Percentiles rank a stretch among this genome's conserved stretches.
Conservation (phyloP, 108 stramenopile species). For the Nitzschia inconspicua region DNA sequence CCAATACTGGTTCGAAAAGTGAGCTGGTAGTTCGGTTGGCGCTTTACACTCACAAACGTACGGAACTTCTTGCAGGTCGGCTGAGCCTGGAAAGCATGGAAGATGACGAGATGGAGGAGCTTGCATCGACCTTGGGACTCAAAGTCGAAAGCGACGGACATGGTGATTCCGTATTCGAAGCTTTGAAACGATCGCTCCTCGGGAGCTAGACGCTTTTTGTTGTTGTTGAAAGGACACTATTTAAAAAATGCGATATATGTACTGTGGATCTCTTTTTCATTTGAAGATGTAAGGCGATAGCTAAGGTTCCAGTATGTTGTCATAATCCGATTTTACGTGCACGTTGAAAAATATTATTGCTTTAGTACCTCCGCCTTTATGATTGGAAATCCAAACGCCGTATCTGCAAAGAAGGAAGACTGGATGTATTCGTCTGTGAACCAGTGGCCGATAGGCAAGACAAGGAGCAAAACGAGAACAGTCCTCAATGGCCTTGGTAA, state of each 20-base stretch:
- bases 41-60: slow-evolving; percentile 41
- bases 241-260: too few relatives aligned
- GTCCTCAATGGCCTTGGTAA: slow-evolving; percentile 36
- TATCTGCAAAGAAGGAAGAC: slow-evolving; percentile 32
- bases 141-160: neutral
- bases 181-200: neutral
- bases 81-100: slow-evolving; percentile 30
- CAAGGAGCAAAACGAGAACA: slow-evolving; percentile 36
- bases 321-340: too few relatives aligned
- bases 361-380: too few relatives aligned
- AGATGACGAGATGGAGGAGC: slow-evolving; percentile 31
- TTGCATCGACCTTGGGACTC: slow-evolving; percentile 28
- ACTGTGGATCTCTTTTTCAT: too few relatives aligned
- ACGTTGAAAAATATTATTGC: too few relatives aligned
- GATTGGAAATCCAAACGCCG: slow-evolving; percentile 21
- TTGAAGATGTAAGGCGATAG: too few relatives aligned
- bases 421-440: slow-evolving; percentile 53
- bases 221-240: neutral
- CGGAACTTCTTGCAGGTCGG: slow-evolving; percentile 33
- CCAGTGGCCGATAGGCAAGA: slow-evolving; percentile 47
- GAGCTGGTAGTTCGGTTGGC: slow-evolving; percentile 50
- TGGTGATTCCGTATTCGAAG: neutral
- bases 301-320: too few relatives aligned
- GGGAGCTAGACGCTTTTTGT: neutral
- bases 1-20: slow-evolving; percentile 44